Evolutionary conservation across 805 yeast genomes (phyloP).

Genomic region (Hanseniaspora mollemarum): DNA sequence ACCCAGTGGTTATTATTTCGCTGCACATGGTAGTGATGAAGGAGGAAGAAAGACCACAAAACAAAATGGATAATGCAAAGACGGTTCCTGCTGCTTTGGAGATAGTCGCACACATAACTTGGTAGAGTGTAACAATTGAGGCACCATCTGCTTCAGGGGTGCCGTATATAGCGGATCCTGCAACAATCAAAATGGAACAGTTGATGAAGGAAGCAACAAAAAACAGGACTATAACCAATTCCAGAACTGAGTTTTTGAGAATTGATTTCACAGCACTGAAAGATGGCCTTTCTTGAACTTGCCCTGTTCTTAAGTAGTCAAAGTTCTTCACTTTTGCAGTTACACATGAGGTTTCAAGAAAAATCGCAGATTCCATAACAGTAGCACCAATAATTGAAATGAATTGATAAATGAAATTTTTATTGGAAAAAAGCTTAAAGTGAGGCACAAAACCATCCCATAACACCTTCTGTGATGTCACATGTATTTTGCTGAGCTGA

Average conservation of each 20-base stretch:
- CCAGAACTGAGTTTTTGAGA: slow-evolving; percentile 59
- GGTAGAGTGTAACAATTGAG: slow-evolving; percentile 67
- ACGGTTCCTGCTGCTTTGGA: slow-evolving; percentile 72
- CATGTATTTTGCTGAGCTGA: slow-evolving; percentile 57
- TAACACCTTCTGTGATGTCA: slow-evolving; percentile 58
- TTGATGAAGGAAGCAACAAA: slow-evolving; percentile 80
- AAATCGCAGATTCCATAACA: slow-evolving; percentile 85
- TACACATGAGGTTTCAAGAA: slow-evolving; percentile 75
- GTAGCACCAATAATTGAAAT: slow-evolving; percentile 85
- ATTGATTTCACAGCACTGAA: slow-evolving; percentile 61
- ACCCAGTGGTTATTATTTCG: slow-evolving; percentile 86
- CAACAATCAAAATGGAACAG: slow-evolving; percentile 66
- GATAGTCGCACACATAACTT: slow-evolving; percentile 45
- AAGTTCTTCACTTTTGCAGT: slow-evolving; percentile 72
- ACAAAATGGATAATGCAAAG: slow-evolving; percentile 71
- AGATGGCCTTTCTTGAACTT: slow-evolving; percentile 39
- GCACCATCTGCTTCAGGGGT: slow-evolving; percentile 66
- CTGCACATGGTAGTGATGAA: slow-evolving; percentile 90
- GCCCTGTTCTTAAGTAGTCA: slow-evolving; percentile 41
- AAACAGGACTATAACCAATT: slow-evolving; percentile 56
- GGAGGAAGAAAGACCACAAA: slow-evolving; percentile 86
- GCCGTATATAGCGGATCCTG: slow-evolving; percentile 66
- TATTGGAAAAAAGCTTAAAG: slow-evolving; percentile 36
- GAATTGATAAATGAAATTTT: slow-evolving; percentile 47
- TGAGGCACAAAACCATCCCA: slow-evolving; percentile 58